Evolutionary conservation across 208 protist genomes (phyloP).

Genomic region (Leishmania major): DNA sequence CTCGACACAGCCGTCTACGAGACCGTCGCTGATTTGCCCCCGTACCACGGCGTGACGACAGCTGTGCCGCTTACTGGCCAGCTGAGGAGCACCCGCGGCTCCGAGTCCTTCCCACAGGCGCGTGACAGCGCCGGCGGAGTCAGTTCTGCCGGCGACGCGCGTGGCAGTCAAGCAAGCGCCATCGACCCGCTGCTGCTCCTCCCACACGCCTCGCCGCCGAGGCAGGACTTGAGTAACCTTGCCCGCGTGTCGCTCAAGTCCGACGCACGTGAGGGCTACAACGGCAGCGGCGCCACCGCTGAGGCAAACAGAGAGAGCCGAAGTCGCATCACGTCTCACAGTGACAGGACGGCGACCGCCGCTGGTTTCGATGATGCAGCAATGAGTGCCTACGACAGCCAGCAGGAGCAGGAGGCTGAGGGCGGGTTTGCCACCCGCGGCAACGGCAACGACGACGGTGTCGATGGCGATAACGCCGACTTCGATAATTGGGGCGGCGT

Average conservation of each 20-base stretch:
- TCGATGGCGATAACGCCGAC: slow-evolving; percentile 21
- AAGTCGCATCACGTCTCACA: background rate
- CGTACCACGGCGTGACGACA: slow-evolving; percentile 11
- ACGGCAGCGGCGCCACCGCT: background rate
- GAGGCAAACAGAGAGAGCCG: background rate
- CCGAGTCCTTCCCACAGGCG: slow-evolving; percentile 10
- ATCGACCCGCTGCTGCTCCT: slow-evolving; percentile 58
- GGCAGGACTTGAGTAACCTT: background rate
- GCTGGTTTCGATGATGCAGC: background rate
- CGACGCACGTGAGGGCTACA: background rate
- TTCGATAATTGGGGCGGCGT: background rate
- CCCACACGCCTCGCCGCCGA: slow-evolving; percentile 27
- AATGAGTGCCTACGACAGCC: slow-evolving; percentile 4
- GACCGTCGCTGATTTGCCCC: slow-evolving; percentile 19
- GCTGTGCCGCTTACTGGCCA: background rate
- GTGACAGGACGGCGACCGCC: background rate
- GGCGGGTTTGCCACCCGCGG: slow-evolving; percentile 9
- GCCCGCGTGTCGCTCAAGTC: background rate
- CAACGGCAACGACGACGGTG: slow-evolving; percentile 24
- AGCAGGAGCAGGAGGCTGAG: slow-evolving; percentile 13
- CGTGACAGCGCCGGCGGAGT: slow-evolving; percentile 12
- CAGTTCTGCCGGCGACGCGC: background rate
- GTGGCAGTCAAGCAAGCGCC: slow-evolving; percentile 11
- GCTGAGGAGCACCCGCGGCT: slow-evolving; percentile 5
- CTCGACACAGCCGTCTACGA: slow-evolving; percentile 31